Conservation (phyloP, 345 rosid genomes). For the Clausena lansium region DNA sequence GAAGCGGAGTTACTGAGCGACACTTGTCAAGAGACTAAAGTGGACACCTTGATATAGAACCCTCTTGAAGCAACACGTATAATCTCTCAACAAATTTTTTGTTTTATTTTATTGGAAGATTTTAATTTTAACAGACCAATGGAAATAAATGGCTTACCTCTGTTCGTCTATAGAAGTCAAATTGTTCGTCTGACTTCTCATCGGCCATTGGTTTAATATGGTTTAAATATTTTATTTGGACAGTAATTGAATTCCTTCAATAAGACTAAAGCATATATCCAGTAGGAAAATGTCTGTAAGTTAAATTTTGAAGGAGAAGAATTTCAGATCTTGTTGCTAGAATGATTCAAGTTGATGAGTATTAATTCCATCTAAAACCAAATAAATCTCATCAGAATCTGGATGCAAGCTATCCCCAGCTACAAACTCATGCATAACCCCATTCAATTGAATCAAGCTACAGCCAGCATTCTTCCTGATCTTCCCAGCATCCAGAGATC, state of each 20-base stretch:
- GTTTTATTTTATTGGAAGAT: neutral
- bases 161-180: neutral
- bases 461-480: conserved; percentile 54
- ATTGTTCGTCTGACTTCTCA: neutral
- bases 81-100: neutral
- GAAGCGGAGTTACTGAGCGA: neutral
- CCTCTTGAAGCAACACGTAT: conserved; percentile 47
- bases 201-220: neutral
- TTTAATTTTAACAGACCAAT: no score
- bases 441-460: conserved; percentile 49
- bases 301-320: neutral
- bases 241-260: neutral
- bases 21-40: conserved; percentile 20
- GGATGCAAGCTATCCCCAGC: conserved; percentile 37
- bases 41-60: conserved; percentile 34
- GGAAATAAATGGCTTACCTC: neutral
- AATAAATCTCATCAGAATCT: conserved; percentile 31
- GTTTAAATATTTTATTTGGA: neutral
- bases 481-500: conserved; percentile 33
- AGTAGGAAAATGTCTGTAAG: no score
- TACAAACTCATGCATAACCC: conserved; percentile 32
- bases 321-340: neutral
- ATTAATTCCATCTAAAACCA: conserved; percentile 31
- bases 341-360: conserved; percentile 25
- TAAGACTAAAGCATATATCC: neutral